phyloP scores from a whole-genome alignment of 495 filamentous ascomycete species.

The Symbiotaphrina buchneri region DNA sequence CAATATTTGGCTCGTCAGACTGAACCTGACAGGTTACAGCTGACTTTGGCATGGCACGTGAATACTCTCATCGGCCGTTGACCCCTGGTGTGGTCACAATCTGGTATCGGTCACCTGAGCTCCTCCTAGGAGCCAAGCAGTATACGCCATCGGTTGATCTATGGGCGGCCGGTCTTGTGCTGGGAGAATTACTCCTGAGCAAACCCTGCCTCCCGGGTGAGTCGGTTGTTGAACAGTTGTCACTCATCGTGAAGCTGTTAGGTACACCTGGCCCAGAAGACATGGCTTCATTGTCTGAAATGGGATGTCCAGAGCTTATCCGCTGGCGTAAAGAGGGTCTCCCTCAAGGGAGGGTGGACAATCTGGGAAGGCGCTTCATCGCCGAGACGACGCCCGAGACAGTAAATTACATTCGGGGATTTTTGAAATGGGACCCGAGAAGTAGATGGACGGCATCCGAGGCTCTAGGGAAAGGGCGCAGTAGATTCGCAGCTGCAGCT shows the following conservation, averaged over 20 bases:
- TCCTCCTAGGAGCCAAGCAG: constrained; percentile 19
- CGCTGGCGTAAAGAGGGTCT: constrained; percentile 10
- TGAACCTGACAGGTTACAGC: constrained; percentile 10
- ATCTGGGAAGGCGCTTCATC: constrained; percentile 11
- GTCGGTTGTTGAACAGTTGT: constrained; percentile 18
- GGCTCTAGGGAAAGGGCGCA: constrained; percentile 10
- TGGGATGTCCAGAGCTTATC: constrained; percentile 14
- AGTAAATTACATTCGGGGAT: constrained; percentile 8
- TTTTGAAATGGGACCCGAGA: constrained; percentile 11
- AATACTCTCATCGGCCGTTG: constrained; percentile 17
- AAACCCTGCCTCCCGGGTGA: constrained; percentile 19
- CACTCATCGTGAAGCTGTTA: constrained; percentile 17
- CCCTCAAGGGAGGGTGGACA: constrained; percentile 9
- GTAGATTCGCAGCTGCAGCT: constrained; percentile 6
- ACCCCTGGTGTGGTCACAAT: constrained; percentile 22
- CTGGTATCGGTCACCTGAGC: constrained; percentile 17
- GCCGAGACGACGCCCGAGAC: constrained; percentile 9
- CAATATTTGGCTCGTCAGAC: background rate
- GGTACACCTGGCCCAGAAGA: constrained; percentile 16
- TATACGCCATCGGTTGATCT: constrained; percentile 19
- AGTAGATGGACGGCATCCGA: constrained; percentile 13
- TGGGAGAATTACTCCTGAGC: constrained; percentile 18
- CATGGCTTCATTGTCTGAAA: constrained; percentile 12
- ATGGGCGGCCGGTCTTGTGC: constrained; percentile 22
- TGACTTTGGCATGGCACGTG: constrained; percentile 23